Evolutionary conservation across 768 basidiomycete genomes (phyloP).

Genomic region (Macrolepiota dolichaula): DNA sequence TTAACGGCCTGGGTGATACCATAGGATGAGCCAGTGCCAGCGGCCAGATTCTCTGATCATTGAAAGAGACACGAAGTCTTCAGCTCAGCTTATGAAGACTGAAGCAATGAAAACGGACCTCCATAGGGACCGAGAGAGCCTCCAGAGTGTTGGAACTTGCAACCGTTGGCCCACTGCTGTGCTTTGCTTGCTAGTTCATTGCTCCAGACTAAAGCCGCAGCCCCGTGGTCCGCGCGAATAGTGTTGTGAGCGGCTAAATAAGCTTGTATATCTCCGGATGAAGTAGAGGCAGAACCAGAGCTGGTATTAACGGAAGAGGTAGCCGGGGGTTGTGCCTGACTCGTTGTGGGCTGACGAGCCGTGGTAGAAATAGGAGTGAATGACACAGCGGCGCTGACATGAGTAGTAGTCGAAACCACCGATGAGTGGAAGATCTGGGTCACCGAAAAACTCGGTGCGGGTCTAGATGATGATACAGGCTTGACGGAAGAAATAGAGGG

Average conservation of each 20-base stretch:
- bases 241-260: conserved; percentile 64
- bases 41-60: conserved; percentile 65
- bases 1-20: conserved; percentile 47
- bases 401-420: conserved; percentile 12
- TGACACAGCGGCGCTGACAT: conserved; percentile 13
- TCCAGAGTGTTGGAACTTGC: conserved; percentile 66
- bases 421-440: conserved; percentile 11
- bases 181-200: conserved; percentile 57
- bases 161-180: conserved; percentile 65
- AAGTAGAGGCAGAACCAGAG: conserved; percentile 15
- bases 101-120: conserved; percentile 33
- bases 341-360: conserved; percentile 1
- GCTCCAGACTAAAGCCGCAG: conserved; percentile 61
- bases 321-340: conserved; percentile 13
- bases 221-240: conserved; percentile 62
- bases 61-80: background rate
- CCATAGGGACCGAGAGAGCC: conserved; percentile 63
- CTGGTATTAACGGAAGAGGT: conserved; percentile 17
- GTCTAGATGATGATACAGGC: conserved; percentile 12
- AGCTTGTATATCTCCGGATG: conserved; percentile 43
- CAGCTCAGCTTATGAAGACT: background rate
- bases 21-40: conserved; percentile 57
- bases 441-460: conserved; percentile 12
- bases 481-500: conserved; percentile 15
- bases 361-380: conserved; percentile 9